These are phyloP conservation scores for Syzygium aqueum DNA, from an alignment of 345 rosid genomes.

Conservation along the genomic window DNA sequence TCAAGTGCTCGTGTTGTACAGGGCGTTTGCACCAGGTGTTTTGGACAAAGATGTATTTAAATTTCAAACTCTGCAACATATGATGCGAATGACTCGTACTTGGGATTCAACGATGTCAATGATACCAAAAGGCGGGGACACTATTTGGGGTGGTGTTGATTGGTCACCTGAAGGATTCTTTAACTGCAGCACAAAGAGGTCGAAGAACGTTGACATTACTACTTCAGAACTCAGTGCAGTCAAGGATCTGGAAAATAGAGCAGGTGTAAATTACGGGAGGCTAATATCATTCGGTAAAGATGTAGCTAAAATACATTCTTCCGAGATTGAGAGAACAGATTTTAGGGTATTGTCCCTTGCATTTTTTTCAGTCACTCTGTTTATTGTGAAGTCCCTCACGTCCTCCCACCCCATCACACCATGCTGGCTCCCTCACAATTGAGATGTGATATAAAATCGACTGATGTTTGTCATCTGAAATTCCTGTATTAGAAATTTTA, in stretches of 20 bases:
- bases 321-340: conserved; percentile 36
- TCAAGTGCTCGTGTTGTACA: conserved; percentile 12
- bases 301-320: conserved; percentile 34
- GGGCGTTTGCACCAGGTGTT: conserved; percentile 52
- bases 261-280: conserved; percentile 45
- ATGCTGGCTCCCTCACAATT: neutral
- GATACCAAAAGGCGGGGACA: conserved; percentile 71
- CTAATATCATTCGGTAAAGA: conserved; percentile 58
- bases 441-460: neutral
- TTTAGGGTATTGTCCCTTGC: conserved; percentile 38
- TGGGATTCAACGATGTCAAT: conserved; percentile 76
- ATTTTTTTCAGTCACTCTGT: neutral
- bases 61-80: conserved; percentile 47
- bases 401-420: neutral
- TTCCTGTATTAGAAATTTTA: neutral
- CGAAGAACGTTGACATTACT: conserved; percentile 13
- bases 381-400: neutral
- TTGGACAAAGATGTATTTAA: conserved; percentile 52
- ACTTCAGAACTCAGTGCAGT: conserved; percentile 4
- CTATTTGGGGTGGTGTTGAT: conserved; percentile 62
- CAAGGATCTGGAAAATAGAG: neutral
- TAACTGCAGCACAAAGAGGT: conserved; percentile 16
- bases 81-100: conserved; percentile 61
- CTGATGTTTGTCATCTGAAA: neutral
- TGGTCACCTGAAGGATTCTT: conserved; percentile 54